Evolutionary conservation across 2,329 filamentous ascomycete genomes (phyloP), one percentile per base, ranked within the genome.

Genomic region (Stromatinia cepivora): DNA sequence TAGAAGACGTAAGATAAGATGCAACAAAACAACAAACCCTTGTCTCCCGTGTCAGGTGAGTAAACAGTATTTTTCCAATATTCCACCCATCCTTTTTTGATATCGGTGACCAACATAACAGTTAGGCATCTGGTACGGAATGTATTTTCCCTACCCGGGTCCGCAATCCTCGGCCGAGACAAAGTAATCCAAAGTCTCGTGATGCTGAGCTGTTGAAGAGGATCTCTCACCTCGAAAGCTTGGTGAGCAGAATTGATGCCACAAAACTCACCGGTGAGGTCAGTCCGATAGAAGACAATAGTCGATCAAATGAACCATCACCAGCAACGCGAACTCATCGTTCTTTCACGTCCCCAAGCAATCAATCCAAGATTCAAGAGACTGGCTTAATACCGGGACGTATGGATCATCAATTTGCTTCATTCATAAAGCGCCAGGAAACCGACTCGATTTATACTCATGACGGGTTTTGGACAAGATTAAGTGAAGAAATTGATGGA

Each of bases 181-280:
- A 66, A 22, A 39, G 7, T 22, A 67, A 28, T 50, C 61, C 68
- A 28, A 69, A 61, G 39, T 62, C 56, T 39, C 69, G 69, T 53
- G 66, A 70, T 48, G 36, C 52, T 20, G 69, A 70, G 62, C 69
- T 70, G 20, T 65, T 70, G 6, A 62, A 69, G 17, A 63, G 69
- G n/a, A 70, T 70, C 25, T 65, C 52, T 10, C 66, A 69, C 5
- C 61, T 70, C 25, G 69, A 70, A 42, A 70, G 61, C 42, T 54
- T 70, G 53, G 66, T 70, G 57, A 61, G 66, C 50, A 64, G 46
- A 52, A 65, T 70, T 48, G 66, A 69, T 25, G 56, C 66, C 25
- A 31, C 67, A 46, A 70, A 69, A 22, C 48, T 61, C 22, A n/a
- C 36, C 9, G n/a, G 25, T 20, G 39, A 61, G 4, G 59, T 46